A percentile compares a stretch with the other conserved stretches of the same genome.
These are phyloP conservation scores for Patellifolia procumbens DNA, from an alignment of 179 eudicot species.

Conservation along the genomic window DNA sequence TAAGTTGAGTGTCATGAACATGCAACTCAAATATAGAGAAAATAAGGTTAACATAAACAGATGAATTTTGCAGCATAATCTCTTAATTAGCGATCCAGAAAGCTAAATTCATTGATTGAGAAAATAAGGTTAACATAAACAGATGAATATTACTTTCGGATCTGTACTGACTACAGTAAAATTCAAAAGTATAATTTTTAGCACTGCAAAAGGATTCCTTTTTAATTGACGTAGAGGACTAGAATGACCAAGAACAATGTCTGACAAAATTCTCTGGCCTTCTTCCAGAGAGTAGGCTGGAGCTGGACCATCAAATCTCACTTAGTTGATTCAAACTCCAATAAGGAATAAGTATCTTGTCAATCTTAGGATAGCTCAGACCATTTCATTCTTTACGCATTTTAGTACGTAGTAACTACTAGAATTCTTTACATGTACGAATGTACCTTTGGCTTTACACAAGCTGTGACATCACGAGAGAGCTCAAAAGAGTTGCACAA, in stretches of 20 bases:
- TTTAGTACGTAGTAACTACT: not conserved
- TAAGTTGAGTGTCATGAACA: conserved; percentile 9
- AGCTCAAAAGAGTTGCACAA: not conserved
- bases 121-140: too few relatives aligned
- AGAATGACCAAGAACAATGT: not conserved
- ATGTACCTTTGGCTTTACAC: not conserved
- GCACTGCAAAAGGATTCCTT: too few relatives aligned
- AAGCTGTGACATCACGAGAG: not conserved
- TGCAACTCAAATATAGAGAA: not conserved
- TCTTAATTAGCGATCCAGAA: too few relatives aligned
- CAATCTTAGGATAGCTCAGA: not conserved
- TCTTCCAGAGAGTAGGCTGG: not conserved
- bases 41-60: too few relatives aligned
- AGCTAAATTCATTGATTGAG: too few relatives aligned
- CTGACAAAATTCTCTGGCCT: not conserved
- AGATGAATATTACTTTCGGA: too few relatives aligned
- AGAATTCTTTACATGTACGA: not conserved
- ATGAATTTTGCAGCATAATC: too few relatives aligned
- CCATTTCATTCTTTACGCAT: not conserved
- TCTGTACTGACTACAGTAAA: too few relatives aligned
- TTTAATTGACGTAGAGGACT: too few relatives aligned
- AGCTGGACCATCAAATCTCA: not conserved
- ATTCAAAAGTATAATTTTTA: too few relatives aligned
- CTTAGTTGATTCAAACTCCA: not conserved
- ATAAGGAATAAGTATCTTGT: not conserved